Evolutionary conservation across 441 rosid genomes (phyloP), one percentile per base, ranked within the genome.

Genomic region (Isatis lusitanica): DNA sequence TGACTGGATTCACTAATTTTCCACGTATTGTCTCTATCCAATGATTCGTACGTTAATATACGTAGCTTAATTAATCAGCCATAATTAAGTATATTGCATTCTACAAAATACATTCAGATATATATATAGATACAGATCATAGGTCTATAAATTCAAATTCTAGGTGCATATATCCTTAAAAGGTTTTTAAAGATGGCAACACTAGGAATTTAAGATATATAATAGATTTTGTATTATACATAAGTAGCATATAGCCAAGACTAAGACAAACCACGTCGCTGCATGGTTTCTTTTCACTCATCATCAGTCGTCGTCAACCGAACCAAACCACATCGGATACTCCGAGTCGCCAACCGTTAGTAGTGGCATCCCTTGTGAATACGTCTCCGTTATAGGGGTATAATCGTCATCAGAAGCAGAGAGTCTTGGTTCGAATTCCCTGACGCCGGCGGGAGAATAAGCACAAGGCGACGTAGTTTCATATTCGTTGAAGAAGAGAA

Each of bases 251-350:
- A 52, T 64, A 13, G 30, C 43, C 28, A 15, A 46, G 35, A 44
- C 55, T 74, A 66, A 71, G 43, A 66, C 33, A 62, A 71, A 24
- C 69, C 64, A 71, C 76, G 76, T 66, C 53, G 53, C 51, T 30
- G 68, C 69, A 71, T 61, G 68, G 36, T 61, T 51, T 62, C 68
- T 15, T 40, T 18, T 57, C 57, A 58, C 51, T 61, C 40, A 68
- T 58, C 17, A 30, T 58, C 17, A 30, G 18, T 58, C 35, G 59
- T 58, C 18, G 17, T 63, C 62, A 56, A 47, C 66, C 66, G 53
- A 47, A 63, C 71, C 66, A 47, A 70, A 39, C 75, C 61, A 76
- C 31, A 24, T 26, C 39, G 70, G n/a, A 48, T 70, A 31, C 65
- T 47, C 60, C 66, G 71, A 47, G 44, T 55, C 74, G 1, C 16